These are phyloP conservation scores for Dactylellina parvicollis DNA, from an alignment of 2,329 filamentous ascomycete genomes.

Conservation along the genomic window DNA sequence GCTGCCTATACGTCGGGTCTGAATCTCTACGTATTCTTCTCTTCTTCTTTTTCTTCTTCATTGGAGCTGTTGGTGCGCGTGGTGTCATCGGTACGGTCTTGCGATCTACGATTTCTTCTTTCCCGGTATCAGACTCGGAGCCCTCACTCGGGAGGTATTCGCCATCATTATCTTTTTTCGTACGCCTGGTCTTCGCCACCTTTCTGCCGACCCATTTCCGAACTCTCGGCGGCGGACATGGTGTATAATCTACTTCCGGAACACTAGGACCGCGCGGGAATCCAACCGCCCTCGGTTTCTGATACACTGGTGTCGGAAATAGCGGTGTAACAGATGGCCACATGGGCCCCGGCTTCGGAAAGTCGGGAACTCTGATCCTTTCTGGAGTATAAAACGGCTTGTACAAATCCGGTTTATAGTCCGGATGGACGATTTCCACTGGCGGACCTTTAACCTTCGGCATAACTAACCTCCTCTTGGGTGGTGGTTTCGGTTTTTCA, in stretches of 20 bases:
- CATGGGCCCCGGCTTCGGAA: neutral
- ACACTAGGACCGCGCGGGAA: slow-evolving; percentile 12
- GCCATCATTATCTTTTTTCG: slow-evolving; percentile 13
- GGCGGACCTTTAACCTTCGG: slow-evolving; percentile 8
- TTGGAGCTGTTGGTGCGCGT: too few species aligned
- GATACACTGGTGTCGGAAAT: slow-evolving; percentile 2
- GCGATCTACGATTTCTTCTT: neutral
- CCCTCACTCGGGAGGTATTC: slow-evolving; percentile 22
- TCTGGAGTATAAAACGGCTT: neutral
- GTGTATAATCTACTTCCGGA: slow-evolving; percentile 12
- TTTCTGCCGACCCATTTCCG: slow-evolving; percentile 6
- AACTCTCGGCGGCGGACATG: slow-evolving; percentile 25
- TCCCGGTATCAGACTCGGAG: slow-evolving; percentile 9
- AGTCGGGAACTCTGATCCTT: slow-evolving; percentile 2
- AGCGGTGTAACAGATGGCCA: neutral
- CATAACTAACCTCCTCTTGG: slow-evolving; percentile 35
- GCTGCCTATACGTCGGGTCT: slow-evolving; percentile 37
- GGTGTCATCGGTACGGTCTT: neutral
- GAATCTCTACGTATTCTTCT: slow-evolving; percentile 23
- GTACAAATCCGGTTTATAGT: slow-evolving; percentile 1
- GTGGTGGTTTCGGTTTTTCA: slow-evolving; percentile 4
- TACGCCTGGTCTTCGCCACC: slow-evolving; percentile 1
- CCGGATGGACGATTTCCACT: slow-evolving; percentile 7
- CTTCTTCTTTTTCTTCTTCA: slow-evolving; percentile 20
- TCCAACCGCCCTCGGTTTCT: slow-evolving; percentile 14